These are phyloP conservation scores for Plasmodium gonderi DNA, from an alignment of 169 alveolate species.

Conservation along the genomic window DNA sequence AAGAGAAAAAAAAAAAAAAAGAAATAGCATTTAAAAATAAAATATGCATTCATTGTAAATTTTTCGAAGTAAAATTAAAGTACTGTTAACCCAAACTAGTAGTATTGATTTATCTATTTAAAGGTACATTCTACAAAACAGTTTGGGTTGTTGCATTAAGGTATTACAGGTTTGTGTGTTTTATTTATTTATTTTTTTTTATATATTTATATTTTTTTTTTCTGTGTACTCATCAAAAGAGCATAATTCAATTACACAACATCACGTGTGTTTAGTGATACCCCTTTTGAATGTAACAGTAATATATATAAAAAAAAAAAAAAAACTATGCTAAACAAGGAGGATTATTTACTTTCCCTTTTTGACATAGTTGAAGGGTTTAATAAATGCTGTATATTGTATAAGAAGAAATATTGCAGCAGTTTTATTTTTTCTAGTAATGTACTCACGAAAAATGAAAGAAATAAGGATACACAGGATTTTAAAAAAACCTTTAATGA, in stretches of 20 bases:
- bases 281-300: background rate
- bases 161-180: background rate
- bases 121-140: background rate
- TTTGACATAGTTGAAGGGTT: slow-evolving; percentile 47
- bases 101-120: background rate
- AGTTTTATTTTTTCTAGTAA: slow-evolving; percentile 21
- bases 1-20: background rate
- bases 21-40: background rate
- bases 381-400: slow-evolving; percentile 10
- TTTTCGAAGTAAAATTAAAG: background rate
- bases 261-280: background rate
- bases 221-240: background rate
- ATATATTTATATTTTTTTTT: background rate
- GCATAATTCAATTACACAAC: background rate
- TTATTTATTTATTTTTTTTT: background rate
- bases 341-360: slow-evolving; percentile 28
- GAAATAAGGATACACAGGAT: slow-evolving; percentile 21
- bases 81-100: background rate
- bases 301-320: background rate
- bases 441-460: slow-evolving; percentile 20
- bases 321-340: slow-evolving; percentile 47
- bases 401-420: slow-evolving; percentile 27
- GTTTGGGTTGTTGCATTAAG: background rate
- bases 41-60: background rate
- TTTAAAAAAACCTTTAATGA: slow-evolving; percentile 8